Percentiles rank a stretch among this genome's conserved stretches.
Conservation (phyloP, 2,329 filamentous ascomycete genomes). For the Aspergillus sp. region DNA sequence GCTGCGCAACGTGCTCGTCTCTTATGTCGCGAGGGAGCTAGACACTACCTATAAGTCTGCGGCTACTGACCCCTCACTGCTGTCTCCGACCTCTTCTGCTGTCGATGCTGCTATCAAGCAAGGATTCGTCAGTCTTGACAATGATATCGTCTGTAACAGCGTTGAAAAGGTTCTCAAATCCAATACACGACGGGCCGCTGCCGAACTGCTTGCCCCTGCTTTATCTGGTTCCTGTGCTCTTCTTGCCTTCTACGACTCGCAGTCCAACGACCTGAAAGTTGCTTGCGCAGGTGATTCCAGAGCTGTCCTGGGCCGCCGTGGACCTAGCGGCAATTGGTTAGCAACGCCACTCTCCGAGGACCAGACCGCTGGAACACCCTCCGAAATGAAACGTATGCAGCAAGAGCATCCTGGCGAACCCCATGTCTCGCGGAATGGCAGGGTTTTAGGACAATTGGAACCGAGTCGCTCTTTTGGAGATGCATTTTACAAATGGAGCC, state of each 20-base stretch:
- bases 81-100: slow-evolving; percentile 64
- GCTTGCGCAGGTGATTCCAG: slow-evolving; percentile 96
- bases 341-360: slow-evolving; percentile 84
- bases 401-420: slow-evolving; percentile 83
- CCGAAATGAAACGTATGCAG: slow-evolving; percentile 73
- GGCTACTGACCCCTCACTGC: slow-evolving; percentile 45
- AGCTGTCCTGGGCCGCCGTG: slow-evolving; percentile 77
- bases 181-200: slow-evolving; percentile 80
- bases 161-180: slow-evolving; percentile 84
- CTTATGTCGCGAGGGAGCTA: slow-evolving; percentile 82
- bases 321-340: slow-evolving; percentile 75
- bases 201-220: slow-evolving; percentile 83
- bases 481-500: slow-evolving; percentile 91
- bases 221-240: slow-evolving; percentile 95
- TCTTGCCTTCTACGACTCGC: slow-evolving; percentile 89
- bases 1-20: slow-evolving; percentile 82
- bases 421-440: slow-evolving; percentile 76
- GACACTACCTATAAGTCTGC: slow-evolving; percentile 83
- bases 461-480: slow-evolving; percentile 93
- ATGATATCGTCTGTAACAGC: slow-evolving; percentile 90
- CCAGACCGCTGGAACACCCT: slow-evolving; percentile 82
- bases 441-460: slow-evolving; percentile 84
- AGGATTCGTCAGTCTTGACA: slow-evolving; percentile 77
- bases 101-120: slow-evolving; percentile 88
- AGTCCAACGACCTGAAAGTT: slow-evolving; percentile 77